These are phyloP conservation scores for Decorospora gaudefroyi DNA, from an alignment of 2,329 filamentous ascomycete species.

Conservation along the genomic window DNA sequence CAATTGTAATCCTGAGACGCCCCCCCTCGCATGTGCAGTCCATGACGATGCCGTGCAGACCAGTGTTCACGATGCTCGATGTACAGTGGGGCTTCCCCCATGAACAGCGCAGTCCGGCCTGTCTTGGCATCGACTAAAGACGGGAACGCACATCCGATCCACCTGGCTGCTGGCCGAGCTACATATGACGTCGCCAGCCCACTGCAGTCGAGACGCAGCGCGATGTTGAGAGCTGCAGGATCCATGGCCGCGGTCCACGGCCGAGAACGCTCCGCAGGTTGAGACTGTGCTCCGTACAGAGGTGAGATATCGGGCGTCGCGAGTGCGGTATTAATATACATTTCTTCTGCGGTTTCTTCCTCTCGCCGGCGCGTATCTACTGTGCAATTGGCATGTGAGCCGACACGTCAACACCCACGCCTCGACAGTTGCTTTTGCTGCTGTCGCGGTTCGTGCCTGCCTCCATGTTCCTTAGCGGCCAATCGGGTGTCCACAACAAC, in stretches of 20 bases:
- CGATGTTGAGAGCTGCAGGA: conserved; percentile 10
- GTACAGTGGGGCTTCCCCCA: conserved; percentile 20
- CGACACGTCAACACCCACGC: conserved; percentile 11
- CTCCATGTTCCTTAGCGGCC: conserved; percentile 19
- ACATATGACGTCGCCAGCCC: conserved; percentile 20
- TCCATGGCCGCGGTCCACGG: conserved; percentile 30
- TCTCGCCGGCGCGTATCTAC: not conserved
- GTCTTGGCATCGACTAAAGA: conserved; percentile 32
- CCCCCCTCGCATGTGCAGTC: conserved; percentile 7
- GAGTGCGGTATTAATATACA: conserved; percentile 38
- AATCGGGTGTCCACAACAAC: conserved; percentile 32
- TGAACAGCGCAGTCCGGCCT: conserved; percentile 19
- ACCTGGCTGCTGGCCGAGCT: conserved; percentile 13
- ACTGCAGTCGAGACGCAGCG: conserved; percentile 14
- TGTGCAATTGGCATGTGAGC: conserved; percentile 3
- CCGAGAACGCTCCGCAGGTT: conserved; percentile 24
- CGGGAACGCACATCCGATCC: conserved; percentile 25
- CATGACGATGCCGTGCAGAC: conserved; percentile 14
- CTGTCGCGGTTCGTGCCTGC: conserved; percentile 17
- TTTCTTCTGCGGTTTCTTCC: conserved; percentile 4
- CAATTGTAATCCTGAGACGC: conserved; percentile 12
- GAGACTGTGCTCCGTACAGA: not conserved
- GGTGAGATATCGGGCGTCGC: conserved; percentile 7
- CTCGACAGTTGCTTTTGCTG: conserved; percentile 26
- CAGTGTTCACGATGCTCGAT: conserved; percentile 15